phyloP scores from a whole-genome alignment of 2,329 filamentous ascomycete species.

The Fusarium sp. region DNA sequence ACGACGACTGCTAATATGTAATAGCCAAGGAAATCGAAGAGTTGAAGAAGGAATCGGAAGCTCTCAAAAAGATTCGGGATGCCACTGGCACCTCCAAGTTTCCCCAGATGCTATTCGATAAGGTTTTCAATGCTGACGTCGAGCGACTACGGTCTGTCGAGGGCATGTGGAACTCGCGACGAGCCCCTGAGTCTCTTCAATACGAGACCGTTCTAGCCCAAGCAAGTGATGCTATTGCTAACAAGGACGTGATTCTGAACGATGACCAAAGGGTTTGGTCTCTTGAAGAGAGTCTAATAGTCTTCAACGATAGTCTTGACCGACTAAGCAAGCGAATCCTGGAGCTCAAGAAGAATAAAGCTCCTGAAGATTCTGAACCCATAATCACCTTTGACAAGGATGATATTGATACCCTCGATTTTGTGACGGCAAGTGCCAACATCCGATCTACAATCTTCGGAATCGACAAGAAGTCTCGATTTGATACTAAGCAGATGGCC shows the following conservation, averaged over 20 bases:
- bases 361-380: constrained; percentile 66
- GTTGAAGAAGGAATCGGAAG: constrained; percentile 83
- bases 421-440: constrained; percentile 91
- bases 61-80: constrained; percentile 83
- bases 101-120: constrained; percentile 85
- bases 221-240: constrained; percentile 61
- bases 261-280: constrained; percentile 85
- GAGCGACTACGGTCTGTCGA: constrained; percentile 85
- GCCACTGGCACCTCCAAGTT: constrained; percentile 85
- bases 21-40: constrained; percentile 84
- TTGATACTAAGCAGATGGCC: constrained; percentile 99
- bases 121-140: constrained; percentile 91
- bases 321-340: constrained; percentile 81
- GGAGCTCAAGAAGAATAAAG: constrained; percentile 66
- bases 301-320: constrained; percentile 87
- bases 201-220: constrained; percentile 72
- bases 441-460: constrained; percentile 89
- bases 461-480: constrained; percentile 89
- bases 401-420: constrained; percentile 93
- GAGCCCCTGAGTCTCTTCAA: constrained; percentile 78
- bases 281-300: constrained; percentile 83
- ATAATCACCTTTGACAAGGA: constrained; percentile 95
- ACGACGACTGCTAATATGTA: constrained; percentile 18
- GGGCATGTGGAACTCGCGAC: constrained; percentile 94
- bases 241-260: constrained; percentile 66